Evolutionary conservation across 1,139 yeast genomes (phyloP).

Genomic region (Suhomyces anneliseae): DNA sequence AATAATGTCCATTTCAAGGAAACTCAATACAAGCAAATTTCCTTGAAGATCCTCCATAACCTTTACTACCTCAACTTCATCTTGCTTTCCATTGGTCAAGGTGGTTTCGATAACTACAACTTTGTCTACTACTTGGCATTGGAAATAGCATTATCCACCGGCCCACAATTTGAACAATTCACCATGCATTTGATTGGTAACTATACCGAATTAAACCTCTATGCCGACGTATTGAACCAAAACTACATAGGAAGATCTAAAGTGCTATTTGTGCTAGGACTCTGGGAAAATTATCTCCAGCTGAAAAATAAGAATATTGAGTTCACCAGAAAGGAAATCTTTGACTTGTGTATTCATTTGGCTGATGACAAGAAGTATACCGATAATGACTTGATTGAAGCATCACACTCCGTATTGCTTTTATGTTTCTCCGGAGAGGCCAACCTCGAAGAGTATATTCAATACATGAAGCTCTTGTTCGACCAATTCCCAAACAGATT

Average conservation of each 20-base stretch:
- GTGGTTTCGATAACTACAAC: conserved; percentile 70
- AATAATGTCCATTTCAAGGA: conserved; percentile 10
- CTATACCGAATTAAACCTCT: conserved; percentile 38
- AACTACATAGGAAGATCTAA: conserved; percentile 47
- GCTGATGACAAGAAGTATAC: conserved; percentile 32
- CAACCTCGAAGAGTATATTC: conserved; percentile 32
- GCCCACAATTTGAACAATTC: conserved; percentile 33
- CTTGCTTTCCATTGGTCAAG: conserved; percentile 60
- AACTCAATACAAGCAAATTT: conserved; percentile 31
- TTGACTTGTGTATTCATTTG: conserved; percentile 45
- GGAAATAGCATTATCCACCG: conserved; percentile 42
- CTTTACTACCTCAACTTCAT: conserved; percentile 59
- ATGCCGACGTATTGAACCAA: conserved; percentile 32
- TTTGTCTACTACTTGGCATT: conserved; percentile 57
- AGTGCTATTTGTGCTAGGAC: conserved; percentile 55
- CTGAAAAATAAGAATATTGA: conserved; percentile 21
- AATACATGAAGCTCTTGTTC: conserved; percentile 34
- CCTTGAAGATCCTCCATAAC: conserved; percentile 39
- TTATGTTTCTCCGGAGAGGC: conserved; percentile 37
- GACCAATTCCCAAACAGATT: conserved; percentile 58
- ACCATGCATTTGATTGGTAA: conserved; percentile 43
- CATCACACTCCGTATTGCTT: conserved; percentile 67
- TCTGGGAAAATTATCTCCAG: conserved; percentile 58
- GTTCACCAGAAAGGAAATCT: conserved; percentile 35
- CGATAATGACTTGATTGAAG: conserved; percentile 51